Evolutionary conservation across 2,329 filamentous ascomycete genomes (phyloP), one percentile per base, ranked within the genome.

Genomic region (Lachnellula hyalina): DNA sequence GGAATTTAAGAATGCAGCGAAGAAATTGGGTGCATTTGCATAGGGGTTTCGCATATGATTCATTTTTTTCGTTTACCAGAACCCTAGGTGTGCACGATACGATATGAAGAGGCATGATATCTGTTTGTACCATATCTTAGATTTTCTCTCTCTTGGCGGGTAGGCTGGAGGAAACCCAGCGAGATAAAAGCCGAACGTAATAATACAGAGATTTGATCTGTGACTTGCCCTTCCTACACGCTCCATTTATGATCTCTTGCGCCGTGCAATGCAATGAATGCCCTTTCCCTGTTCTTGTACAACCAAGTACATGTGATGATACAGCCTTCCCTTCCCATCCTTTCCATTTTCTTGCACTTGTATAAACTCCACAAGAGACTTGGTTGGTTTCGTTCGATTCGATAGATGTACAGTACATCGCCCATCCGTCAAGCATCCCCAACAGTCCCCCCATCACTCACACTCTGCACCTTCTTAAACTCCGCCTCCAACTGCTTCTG

Each of bases 381-480:
- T 32, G 28, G 4, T 32, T 9, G 21, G 21, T 21, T 21, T 32
- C 34, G 35, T 46, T 19, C 40, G 14, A 38, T 11, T 32, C 1
- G 25, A n/a, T 17, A 14, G 53, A 52, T 41, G 15, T 41, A 41
- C 15, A 19, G 14, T 6, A 41, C 15, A 8, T 3, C 38, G 9
- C 21, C 21, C 2, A 21, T 17, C 38, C 38, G 15, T 7, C 58
- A 54, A 42, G 55, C 34, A 35, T 57, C 56, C 28, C 47, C 47
- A 1, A 58, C 68, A 21, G 38, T 17, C 15, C 38, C 38, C 38
- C 73, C 76, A 57, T 82, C 77, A 56, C 78, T 80, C 32, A 97
- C 92, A 4, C 77, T 88, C 74, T 99, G 94, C 34, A 91, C 78
- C 71, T 93, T 93, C 70, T 86, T 85, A 72, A 96, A 97, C 71